phyloP scores from a whole-genome alignment of 2,329 filamentous ascomycete species.

The Fusarium pilosicola region DNA sequence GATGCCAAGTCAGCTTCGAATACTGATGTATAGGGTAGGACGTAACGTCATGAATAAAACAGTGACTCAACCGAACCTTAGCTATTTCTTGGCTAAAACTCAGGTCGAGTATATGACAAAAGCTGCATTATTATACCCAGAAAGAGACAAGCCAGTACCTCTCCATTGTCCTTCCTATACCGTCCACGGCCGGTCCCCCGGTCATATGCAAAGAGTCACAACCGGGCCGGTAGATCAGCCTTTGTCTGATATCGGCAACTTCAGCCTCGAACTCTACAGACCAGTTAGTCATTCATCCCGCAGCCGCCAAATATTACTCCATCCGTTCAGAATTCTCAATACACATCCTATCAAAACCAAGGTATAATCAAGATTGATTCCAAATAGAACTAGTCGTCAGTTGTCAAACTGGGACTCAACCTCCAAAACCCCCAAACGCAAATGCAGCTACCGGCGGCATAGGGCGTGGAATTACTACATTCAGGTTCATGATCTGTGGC shows the following conservation, averaged over 20 bases:
- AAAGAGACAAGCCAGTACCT: background rate
- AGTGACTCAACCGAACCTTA: background rate
- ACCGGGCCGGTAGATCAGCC: conserved; percentile 17
- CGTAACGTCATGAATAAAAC: no score
- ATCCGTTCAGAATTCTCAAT: background rate
- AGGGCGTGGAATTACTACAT: conserved; percentile 2
- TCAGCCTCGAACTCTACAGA: background rate
- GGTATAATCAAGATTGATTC: background rate
- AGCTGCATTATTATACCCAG: background rate
- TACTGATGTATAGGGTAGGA: background rate
- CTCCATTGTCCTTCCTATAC: conserved; percentile 24
- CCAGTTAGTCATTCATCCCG: background rate
- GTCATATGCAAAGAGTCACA: conserved; percentile 11
- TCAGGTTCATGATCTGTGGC: conserved; percentile 1
- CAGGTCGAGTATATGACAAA: background rate
- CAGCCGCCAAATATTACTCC: background rate
- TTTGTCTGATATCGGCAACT: background rate
- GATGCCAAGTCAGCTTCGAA: background rate
- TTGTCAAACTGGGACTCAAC: background rate
- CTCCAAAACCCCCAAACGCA: background rate
- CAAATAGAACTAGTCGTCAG: background rate
- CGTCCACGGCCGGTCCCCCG: background rate
- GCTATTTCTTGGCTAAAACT: background rate
- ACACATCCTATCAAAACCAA: background rate
- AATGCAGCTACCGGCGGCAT: background rate